Conservation (phyloP, 2,329 filamentous ascomycete genomes). For the Capronia coronata region DNA sequence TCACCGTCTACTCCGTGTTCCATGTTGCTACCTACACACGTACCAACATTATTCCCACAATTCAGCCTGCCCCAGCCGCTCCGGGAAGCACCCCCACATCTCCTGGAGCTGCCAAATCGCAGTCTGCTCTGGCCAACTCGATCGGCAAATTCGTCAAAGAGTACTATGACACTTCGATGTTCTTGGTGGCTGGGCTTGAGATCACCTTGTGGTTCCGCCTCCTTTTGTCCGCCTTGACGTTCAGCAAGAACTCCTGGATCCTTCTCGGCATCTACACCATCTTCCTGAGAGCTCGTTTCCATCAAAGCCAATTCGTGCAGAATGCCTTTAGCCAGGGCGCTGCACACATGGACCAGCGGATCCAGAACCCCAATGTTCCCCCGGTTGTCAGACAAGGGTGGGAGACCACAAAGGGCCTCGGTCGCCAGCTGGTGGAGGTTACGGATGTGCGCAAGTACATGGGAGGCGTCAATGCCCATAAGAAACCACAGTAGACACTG, state of each 20-base stretch:
- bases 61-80: constrained; percentile 59
- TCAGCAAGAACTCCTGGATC: constrained; percentile 87
- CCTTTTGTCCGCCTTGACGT: constrained; percentile 71
- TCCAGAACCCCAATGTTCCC: constrained; percentile 80
- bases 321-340: constrained; percentile 65
- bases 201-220: constrained; percentile 81
- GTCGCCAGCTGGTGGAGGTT: constrained; percentile 67
- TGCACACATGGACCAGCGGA: constrained; percentile 69
- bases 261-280: constrained; percentile 77
- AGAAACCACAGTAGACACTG: constrained; percentile 44
- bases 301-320: constrained; percentile 91
- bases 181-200: constrained; percentile 80
- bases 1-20: constrained; percentile 96
- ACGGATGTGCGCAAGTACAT: constrained; percentile 74
- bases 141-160: constrained; percentile 95
- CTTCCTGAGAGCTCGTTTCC: constrained; percentile 84
- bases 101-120: constrained; percentile 42
- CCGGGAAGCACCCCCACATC: constrained; percentile 51
- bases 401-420: constrained; percentile 67
- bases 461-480: constrained; percentile 40
- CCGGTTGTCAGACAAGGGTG: constrained; percentile 72
- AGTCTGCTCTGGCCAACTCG: constrained; percentile 65
- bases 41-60: constrained; percentile 81
- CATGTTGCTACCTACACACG: constrained; percentile 96
- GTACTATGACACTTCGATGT: constrained; percentile 97